A percentile compares a stretch with the other conserved stretches of the same genome.
These are phyloP conservation scores for Penicillium sp. DNA, from an alignment of 2,329 filamentous ascomycete species.

Conservation along the genomic window DNA sequence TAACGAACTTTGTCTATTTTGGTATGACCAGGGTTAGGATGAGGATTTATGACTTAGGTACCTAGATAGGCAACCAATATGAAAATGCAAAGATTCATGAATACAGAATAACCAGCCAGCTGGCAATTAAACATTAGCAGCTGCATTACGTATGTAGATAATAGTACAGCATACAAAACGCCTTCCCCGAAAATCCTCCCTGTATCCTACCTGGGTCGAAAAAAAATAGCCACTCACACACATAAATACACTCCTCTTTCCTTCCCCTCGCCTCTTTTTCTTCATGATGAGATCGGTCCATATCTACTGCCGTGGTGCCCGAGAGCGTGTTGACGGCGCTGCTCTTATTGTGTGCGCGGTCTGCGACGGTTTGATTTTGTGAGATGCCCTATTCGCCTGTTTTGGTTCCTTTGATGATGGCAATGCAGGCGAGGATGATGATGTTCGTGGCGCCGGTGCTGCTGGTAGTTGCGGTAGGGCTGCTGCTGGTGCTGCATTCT, in stretches of 20 bases:
- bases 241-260: too few relatives aligned
- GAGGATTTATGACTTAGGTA: background rate
- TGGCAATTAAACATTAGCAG: background rate
- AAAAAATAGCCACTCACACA: too few relatives aligned
- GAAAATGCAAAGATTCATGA: background rate
- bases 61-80: background rate
- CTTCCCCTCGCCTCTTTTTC: too few relatives aligned
- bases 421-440: background rate
- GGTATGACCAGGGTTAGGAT: background rate
- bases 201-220: background rate
- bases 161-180: background rate
- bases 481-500: background rate
- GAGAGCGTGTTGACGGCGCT: background rate
- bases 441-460: background rate
- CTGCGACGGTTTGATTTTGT: background rate
- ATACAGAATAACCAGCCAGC: background rate
- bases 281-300: background rate
- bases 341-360: background rate
- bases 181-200: background rate
- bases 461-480: background rate
- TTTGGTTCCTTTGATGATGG: background rate
- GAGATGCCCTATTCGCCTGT: background rate
- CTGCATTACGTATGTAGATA: background rate
- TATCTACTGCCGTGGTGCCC: background rate
- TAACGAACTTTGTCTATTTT: background rate